Conservation (phyloP, 2,329 filamentous ascomycete species). For the Microascus cirrosus region DNA sequence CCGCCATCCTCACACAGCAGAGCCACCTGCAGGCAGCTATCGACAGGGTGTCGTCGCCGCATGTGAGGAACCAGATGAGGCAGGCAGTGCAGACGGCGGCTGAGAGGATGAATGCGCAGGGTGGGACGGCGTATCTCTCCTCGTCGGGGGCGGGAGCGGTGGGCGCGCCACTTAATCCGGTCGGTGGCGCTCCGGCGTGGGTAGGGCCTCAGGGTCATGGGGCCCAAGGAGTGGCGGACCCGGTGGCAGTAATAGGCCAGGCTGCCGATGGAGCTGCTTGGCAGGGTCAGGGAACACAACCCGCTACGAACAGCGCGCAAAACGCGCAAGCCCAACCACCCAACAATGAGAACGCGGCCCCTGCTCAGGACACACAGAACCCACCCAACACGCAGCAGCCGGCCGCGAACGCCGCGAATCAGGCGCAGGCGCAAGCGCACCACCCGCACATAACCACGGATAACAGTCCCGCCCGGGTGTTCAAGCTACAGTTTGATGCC, state of each 20-base stretch:
- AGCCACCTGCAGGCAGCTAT: slow-evolving; percentile 38
- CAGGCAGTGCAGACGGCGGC: slow-evolving; percentile 26
- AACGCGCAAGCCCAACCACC: slow-evolving; percentile 5
- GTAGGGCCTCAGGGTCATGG: not conserved
- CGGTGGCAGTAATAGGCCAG: not conserved
- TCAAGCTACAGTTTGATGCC: slow-evolving; percentile 95
- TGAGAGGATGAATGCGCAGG: not conserved
- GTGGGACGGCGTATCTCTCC: not conserved
- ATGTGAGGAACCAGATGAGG: slow-evolving; percentile 35
- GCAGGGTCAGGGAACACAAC: not conserved
- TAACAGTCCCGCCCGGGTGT: slow-evolving; percentile 54
- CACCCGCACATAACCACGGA: slow-evolving; percentile 36
- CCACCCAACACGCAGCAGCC: slow-evolving; percentile 3
- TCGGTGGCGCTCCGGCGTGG: too few relatives aligned
- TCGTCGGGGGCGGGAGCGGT: not conserved
- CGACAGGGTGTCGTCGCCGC: slow-evolving; percentile 36
- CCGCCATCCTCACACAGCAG: slow-evolving; percentile 35
- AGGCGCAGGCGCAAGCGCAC: slow-evolving; percentile 11
- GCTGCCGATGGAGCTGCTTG: too few relatives aligned
- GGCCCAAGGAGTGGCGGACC: not conserved
- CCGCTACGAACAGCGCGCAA: not conserved
- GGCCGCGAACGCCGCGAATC: not conserved
- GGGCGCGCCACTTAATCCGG: not conserved
- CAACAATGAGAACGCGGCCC: not conserved
- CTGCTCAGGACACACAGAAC: slow-evolving; percentile 7